Evolutionary conservation across 768 basidiomycete genomes (phyloP), one percentile per base, ranked within the genome.

Genomic region (Lentinula sp.): DNA sequence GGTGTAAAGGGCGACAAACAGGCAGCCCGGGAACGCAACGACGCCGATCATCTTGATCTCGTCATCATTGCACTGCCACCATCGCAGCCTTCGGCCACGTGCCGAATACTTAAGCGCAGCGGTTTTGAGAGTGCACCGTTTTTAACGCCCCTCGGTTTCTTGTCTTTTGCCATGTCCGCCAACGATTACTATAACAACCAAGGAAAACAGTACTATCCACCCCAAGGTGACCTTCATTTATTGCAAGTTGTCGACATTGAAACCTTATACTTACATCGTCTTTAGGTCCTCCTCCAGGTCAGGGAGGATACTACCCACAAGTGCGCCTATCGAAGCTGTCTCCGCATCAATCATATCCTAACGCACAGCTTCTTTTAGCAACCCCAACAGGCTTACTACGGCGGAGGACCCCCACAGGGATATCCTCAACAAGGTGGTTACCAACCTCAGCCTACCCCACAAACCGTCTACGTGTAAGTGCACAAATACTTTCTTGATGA

Each of bases 381-480:
- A 74, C 91, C 89, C 11, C 86, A 82, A 63, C 85, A 87, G 66
- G 75, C 86, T 0, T 89, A 91, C 70, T 83, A 86, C 60, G 66
- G 66, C 28, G 72, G 71, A 32, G 73, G 75, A 16, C 79, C 77
- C 49, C 74, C 74, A 45, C 73, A 73, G 63, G 74, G 74, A 6
- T 75, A 77, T 55, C 57, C 81, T 65, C 79, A 82, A 57, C 82
- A 83, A 15, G 83, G 87, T 64, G 86, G 85, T 16, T 85, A 84
- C 65, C 78, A 76, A 49, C 73, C 76, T 9, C 76, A 80, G 57
- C 78, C 76, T 13, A 69, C 63, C n/a, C 91, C 91, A 16, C 90
- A 93, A 70, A 85, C 87, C 0, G 85, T 93, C 57, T 89, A 90
- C 68, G 88, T 91, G 90, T 91, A 68, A 65, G 89, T 80, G 39